Evolutionary conservation across 2,329 filamentous ascomycete species (phyloP).

Genomic region (Aspergillus niger): DNA sequence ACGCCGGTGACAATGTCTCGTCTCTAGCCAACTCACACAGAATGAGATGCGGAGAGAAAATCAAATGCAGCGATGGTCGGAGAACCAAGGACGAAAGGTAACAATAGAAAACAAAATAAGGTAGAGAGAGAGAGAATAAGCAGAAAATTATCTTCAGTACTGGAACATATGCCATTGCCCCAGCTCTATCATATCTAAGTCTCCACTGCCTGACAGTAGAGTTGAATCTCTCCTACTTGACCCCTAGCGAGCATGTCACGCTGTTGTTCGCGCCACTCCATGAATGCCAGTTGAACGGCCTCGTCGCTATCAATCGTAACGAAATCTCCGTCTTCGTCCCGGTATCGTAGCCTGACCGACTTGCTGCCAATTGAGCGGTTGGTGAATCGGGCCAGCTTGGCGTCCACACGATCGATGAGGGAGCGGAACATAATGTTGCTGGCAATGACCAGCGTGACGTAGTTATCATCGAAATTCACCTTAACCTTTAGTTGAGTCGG

Average conservation of each 20-base stretch:
- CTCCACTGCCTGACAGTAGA: conserved; percentile 69
- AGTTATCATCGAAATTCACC: conserved; percentile 88
- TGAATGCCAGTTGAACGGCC: conserved; percentile 92
- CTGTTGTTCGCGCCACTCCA: conserved; percentile 84
- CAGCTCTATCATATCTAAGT: conserved; percentile 25
- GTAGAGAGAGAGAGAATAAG: neutral
- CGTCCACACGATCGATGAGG: conserved; percentile 91
- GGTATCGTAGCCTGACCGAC: conserved; percentile 83
- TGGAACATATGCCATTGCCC: conserved; percentile 3
- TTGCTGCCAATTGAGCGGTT: conserved; percentile 79
- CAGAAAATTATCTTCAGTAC: conserved; percentile 9
- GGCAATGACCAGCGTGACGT: conserved; percentile 92
- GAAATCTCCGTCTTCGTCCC: conserved; percentile 88
- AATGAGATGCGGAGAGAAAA: conserved; percentile 15
- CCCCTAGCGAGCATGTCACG: conserved; percentile 62
- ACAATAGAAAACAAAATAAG: neutral
- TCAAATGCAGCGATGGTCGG: conserved; percentile 12
- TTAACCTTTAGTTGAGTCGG: conserved; percentile 90
- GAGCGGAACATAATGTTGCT: conserved; percentile 95
- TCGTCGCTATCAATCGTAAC: conserved; percentile 95
- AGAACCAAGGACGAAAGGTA: neutral
- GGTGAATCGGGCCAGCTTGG: conserved; percentile 86
- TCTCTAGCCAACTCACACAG: conserved; percentile 17
- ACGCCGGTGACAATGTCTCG: conserved; percentile 15
- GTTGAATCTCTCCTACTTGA: conserved; percentile 84